phyloP scores from a whole-genome alignment of 2,329 filamentous ascomycete species.

The Parastagonospora avenae region DNA sequence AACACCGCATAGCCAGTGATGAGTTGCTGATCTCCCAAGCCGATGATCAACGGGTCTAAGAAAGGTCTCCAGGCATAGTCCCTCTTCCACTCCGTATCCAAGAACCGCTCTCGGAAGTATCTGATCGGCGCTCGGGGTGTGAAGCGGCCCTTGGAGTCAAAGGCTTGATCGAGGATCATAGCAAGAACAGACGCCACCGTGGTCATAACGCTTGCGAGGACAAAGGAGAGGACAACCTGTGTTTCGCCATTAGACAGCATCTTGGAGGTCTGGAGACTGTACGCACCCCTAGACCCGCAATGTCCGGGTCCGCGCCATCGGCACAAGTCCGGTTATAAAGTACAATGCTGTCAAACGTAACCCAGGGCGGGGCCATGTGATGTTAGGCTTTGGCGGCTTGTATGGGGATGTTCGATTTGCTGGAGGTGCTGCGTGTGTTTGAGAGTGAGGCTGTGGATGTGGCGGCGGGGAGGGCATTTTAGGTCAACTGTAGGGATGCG shows the following conservation, averaged over 20 bases:
- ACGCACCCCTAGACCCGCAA: slow-evolving; percentile 35
- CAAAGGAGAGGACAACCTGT: slow-evolving; percentile 40
- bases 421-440: not conserved
- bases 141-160: slow-evolving; percentile 33
- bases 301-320: slow-evolving; percentile 35
- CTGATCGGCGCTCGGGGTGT: slow-evolving; percentile 21
- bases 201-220: slow-evolving; percentile 37
- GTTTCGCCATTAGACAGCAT: not conserved
- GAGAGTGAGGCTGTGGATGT: not conserved
- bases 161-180: slow-evolving; percentile 39
- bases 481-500: not conserved
- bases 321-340: slow-evolving; percentile 25
- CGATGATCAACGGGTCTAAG: slow-evolving; percentile 39
- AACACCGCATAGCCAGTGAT: slow-evolving; percentile 40
- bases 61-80: slow-evolving; percentile 38
- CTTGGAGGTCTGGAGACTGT: not conserved
- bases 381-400: not conserved
- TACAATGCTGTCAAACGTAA: slow-evolving; percentile 31
- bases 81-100: slow-evolving; percentile 36
- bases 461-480: not conserved
- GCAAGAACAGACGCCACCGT: slow-evolving; percentile 37
- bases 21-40: slow-evolving; percentile 39
- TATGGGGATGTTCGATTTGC: not conserved
- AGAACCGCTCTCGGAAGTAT: slow-evolving; percentile 29
- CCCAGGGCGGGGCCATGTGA: slow-evolving; percentile 35